Evolutionary conservation across 2,329 filamentous ascomycete species (phyloP), one percentile per base, ranked within the genome.

Genomic region (Fusarium sp.): DNA sequence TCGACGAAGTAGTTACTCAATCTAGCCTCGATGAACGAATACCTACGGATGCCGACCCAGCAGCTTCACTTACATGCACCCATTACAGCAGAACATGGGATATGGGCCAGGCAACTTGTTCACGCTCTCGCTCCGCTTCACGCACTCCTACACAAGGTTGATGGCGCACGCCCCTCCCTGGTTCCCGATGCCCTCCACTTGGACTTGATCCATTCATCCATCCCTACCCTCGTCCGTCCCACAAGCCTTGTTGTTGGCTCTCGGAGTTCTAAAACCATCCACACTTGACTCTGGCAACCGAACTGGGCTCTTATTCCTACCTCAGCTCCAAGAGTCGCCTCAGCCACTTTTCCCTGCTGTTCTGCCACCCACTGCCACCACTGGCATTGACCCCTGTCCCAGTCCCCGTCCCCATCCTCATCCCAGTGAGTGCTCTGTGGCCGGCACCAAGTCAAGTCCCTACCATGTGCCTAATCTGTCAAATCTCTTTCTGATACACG

Each of bases 401-500:
- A 64, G 64, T 62, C 65, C 65, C 58, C 20, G 52, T 67, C 64
- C 66, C 61, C 58, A 41, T 39, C 48, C 64, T 67, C 59, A 50
- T 50, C 68, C 58, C 62, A 66, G 43, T 60, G 70, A 68, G 43
- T 63, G 70, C 57, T 52, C 60, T 45, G 64, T 52, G 32, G 23
- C 72, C 63, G 57, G 37, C 64, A 71, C 62, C 50, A 70, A 65
- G 39, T 63, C 45, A 63, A 48, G 43, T 48, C 43, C 23, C 23
- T 48, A 63, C 57, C 56, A 57, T 57, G 64, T 62, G 63, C 64
- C 67, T 66, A 74, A 77, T 75, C 74, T 76, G 75, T 77, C 76
- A 73, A 73, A 77, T 84, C 82, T 83, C 81, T 82, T 74, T 83
- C 83, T 85, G 84, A 85, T 84, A 85, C 84, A 84, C 82, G 81